These are phyloP conservation scores for Chrysosporium queenslandicum DNA, from an alignment of 2,329 filamentous ascomycete species.

Conservation along the genomic window DNA sequence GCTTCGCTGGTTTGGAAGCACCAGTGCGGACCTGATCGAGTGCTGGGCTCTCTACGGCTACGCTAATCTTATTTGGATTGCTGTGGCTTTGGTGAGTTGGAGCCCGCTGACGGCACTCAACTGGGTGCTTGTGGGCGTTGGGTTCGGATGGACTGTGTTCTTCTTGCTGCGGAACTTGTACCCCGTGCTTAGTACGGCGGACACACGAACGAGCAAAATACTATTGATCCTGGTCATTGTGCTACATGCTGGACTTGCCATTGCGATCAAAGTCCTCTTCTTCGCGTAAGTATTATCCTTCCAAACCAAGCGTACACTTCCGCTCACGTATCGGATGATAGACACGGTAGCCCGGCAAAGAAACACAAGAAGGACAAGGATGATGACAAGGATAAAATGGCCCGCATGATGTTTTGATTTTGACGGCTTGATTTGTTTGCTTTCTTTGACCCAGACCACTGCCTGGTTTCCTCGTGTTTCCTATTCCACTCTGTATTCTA, in stretches of 20 bases:
- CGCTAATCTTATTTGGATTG: constrained; percentile 93
- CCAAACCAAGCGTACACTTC: background rate
- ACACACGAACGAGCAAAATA: constrained; percentile 81
- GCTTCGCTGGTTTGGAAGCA: constrained; percentile 84
- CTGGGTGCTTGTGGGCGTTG: constrained; percentile 83
- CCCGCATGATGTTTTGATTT: constrained; percentile 24
- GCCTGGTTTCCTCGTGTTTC: background rate
- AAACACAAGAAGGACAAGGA: constrained; percentile 31
- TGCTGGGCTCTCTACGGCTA: constrained; percentile 96
- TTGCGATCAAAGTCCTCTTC: constrained; percentile 94
- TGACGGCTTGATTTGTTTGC: constrained; percentile 6
- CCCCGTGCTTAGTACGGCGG: constrained; percentile 84
- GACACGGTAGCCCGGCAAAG: constrained; percentile 54
- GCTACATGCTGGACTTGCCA: constrained; percentile 77
- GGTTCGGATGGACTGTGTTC: constrained; percentile 69
- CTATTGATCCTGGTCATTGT: constrained; percentile 73
- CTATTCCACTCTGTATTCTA: background rate
- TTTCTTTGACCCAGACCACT: background rate
- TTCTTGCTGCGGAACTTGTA: constrained; percentile 81
- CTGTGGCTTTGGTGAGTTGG: constrained; percentile 85
- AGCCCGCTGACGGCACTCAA: constrained; percentile 77
- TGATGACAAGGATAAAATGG: constrained; percentile 26
- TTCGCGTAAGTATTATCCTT: constrained; percentile 55
- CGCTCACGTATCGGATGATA: constrained; percentile 19
- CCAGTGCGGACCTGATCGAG: constrained; percentile 85